Base-by-base conservation (phyloP, 345 rosid species). In the Leavenworthia alabamica region DNA sequence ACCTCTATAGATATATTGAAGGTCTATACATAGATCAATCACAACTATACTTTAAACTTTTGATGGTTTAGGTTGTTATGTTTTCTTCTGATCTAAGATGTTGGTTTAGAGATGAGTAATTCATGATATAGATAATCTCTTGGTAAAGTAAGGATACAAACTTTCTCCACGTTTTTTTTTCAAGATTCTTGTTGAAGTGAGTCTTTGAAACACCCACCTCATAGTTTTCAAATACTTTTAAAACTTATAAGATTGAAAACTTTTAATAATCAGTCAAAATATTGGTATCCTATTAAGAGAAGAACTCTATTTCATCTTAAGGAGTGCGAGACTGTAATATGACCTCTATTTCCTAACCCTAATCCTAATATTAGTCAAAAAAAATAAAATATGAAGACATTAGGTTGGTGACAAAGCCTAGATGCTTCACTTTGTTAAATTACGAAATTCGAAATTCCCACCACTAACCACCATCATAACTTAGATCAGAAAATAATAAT, bases 391-490 rank as follows among this genome's bases (percentile, higher is more conserved):
- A 22, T 37, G 57, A 62, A 61, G 41, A 39, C 2, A 50, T 51
- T 33, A n/a, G 55, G 41, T 64, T 49, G 45, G 64, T 56, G 60
- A 41, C 41, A 71, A 64, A 56, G 66, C 60, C 46, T 56, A 56
- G 24, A 56, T 55, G 72, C 51, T 60, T 47, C 67, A 32, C 58
- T 68, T 71, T 67, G 71, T 68, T 41, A 60, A 71, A 61, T 70
- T 60, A 59, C 66, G 60, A 54, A 68, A 51, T 70, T 67, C 66
- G 60, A 54, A 68, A 51, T 70, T 67, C 63, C 51, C 71, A 59
- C 72, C 62, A 66, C 67, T 59, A 39, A 54, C 35, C 66, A 22
- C 50, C 57, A 77, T 75, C 68, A 69, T 70, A 64, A 51, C 78
- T 78, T 81, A 59, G 19, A 16, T 58, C 31, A 60, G 31, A 27